Percentiles rank a stretch among this genome's conserved stretches.
Evolutionary conservation across 352 stramenopile genomes (phyloP).

Genomic region (Nothophytophthora sp.): DNA sequence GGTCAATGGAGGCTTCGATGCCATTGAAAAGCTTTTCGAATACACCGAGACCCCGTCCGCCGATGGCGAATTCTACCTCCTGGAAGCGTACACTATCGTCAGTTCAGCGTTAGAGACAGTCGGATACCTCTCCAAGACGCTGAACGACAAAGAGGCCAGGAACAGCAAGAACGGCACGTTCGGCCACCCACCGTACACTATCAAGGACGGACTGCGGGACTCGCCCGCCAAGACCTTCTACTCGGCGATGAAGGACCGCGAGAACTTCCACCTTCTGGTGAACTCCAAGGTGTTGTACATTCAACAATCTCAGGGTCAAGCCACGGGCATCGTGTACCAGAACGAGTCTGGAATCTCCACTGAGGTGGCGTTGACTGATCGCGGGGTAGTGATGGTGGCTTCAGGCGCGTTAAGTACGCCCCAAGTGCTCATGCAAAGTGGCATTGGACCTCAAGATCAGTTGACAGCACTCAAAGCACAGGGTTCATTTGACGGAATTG

Average conservation of each 20-base stretch:
- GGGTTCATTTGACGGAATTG: constrained; percentile 17
- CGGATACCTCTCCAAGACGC: constrained; percentile 32
- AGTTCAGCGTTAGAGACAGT: constrained; percentile 21
- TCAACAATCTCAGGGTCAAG: constrained; percentile 39
- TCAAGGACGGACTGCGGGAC: constrained; percentile 48
- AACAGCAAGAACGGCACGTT: constrained; percentile 58
- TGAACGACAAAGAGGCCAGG: constrained; percentile 44
- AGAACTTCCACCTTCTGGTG: constrained; percentile 51
- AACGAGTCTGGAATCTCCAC: constrained; percentile 8
- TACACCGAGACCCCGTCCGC: constrained; percentile 47
- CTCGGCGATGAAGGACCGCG: constrained; percentile 35
- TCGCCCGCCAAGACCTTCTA: constrained; percentile 61
- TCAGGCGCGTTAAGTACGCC: constrained; percentile 73
- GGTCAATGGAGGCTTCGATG: constrained; percentile 60
- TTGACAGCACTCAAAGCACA: constrained; percentile 36
- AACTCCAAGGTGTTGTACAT: constrained; percentile 52
- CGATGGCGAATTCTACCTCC: constrained; percentile 49
- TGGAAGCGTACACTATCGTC: constrained; percentile 53
- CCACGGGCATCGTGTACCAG: constrained; percentile 53
- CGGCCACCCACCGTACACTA: constrained; percentile 49
- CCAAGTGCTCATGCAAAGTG: constrained; percentile 80
- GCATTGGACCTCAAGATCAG: constrained; percentile 62
- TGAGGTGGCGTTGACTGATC: constrained; percentile 24
- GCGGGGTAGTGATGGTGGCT: constrained; percentile 73
- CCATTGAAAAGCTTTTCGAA: constrained; percentile 38